Percentiles rank a stretch among this genome's conserved stretches.
Conservation (phyloP, 208 protist species). For the Crithidia expoeki region DNA sequence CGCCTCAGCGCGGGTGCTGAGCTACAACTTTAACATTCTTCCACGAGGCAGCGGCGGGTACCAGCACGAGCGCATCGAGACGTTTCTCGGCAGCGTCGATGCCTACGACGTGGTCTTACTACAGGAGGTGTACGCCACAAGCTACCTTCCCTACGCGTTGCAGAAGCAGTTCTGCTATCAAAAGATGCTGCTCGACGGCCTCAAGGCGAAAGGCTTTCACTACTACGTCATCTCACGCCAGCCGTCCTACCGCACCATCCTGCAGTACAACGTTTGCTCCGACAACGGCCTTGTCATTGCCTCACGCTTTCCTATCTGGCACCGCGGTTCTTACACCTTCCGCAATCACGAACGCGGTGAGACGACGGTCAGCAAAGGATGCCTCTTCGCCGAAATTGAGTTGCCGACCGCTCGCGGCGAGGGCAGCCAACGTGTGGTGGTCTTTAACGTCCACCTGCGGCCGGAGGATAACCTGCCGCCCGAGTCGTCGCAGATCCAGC, state of each 20-base stretch:
- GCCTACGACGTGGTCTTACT: conserved; percentile 85
- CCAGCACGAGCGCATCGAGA: conserved; percentile 82
- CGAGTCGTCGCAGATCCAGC: conserved; percentile 75
- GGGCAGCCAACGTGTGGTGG: conserved; percentile 49
- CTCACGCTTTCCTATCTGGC: conserved; percentile 82
- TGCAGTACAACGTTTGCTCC: conserved; percentile 72
- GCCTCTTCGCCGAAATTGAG: conserved; percentile 84
- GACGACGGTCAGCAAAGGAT: conserved; percentile 62
- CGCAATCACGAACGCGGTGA: conserved; percentile 49
- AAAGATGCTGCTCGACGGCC: conserved; percentile 71
- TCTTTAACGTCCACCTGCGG: conserved; percentile 89
- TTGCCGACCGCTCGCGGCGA: conserved; percentile 44
- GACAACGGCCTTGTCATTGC: conserved; percentile 90
- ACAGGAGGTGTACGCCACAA: conserved; percentile 88
- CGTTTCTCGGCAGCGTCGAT: conserved; percentile 70
- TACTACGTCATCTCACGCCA: conserved; percentile 88
- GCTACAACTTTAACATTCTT: conserved; percentile 92
- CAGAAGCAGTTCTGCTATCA: conserved; percentile 81
- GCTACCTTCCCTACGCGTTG: conserved; percentile 74
- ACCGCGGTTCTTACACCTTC: conserved; percentile 86
- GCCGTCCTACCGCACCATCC: conserved; percentile 84
- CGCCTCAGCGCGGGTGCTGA: conserved; percentile 70
- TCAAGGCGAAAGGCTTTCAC: conserved; percentile 73
- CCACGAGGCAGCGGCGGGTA: conserved; percentile 78
- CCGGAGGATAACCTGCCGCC: conserved; percentile 58